A percentile compares a stretch with the other conserved stretches of the same genome.
Evolutionary conservation across 176 grass and related monocot species (phyloP).

Genomic region (Eragrostis curvula): DNA sequence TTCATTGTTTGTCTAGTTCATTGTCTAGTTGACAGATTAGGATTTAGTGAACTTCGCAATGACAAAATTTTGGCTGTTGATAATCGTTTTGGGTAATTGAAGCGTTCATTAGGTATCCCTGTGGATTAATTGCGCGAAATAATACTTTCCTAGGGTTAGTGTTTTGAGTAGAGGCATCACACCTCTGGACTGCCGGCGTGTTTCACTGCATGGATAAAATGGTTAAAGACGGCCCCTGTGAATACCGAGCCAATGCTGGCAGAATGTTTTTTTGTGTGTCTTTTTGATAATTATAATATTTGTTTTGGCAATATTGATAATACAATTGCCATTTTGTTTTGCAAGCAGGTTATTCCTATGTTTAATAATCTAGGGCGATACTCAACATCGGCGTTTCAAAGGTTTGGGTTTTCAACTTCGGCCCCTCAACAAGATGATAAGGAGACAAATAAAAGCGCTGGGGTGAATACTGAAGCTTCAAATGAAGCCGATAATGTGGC

Average conservation of each 20-base stretch:
- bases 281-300: not conserved
- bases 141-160: not conserved
- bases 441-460: conserved; percentile 19
- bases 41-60: not conserved
- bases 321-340: not conserved
- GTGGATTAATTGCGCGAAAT: not conserved
- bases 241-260: not conserved
- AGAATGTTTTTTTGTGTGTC: not conserved
- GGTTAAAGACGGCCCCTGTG: not conserved
- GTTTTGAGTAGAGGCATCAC: not conserved
- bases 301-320: not conserved
- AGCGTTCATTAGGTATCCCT: not conserved
- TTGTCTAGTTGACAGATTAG: not conserved
- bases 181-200: not conserved
- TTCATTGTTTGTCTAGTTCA: not conserved
- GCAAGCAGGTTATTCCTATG: conserved; percentile 8
- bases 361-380: conserved; percentile 12
- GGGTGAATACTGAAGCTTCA: conserved; percentile 4
- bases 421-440: conserved; percentile 49
- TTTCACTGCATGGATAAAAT: not conserved
- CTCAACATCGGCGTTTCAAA: conserved; percentile 38
- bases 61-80: not conserved
- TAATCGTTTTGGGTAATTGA: not conserved
- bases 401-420: conserved; percentile 52
- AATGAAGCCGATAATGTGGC: conserved; percentile 6